Evolutionary conservation across 2,329 filamentous ascomycete species (phyloP).

Genomic region (Cercospora canescens): DNA sequence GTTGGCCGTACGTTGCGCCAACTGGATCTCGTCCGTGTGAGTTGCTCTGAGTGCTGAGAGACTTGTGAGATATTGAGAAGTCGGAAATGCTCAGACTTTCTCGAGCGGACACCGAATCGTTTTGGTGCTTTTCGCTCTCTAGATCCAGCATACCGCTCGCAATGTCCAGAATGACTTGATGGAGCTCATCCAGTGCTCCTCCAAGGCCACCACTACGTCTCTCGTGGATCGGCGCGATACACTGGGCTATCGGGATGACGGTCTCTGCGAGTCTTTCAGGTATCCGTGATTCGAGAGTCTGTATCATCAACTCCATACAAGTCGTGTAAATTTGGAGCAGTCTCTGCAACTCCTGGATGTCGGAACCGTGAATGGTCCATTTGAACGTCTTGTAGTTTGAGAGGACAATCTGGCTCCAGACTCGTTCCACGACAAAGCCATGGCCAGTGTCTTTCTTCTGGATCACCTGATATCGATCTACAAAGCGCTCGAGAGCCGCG

Average conservation of each 20-base stretch:
- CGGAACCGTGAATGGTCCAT: conserved; percentile 49
- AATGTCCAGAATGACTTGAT: conserved; percentile 31
- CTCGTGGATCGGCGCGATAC: conserved; percentile 34
- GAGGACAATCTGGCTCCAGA: conserved; percentile 46
- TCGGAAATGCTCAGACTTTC: conserved; percentile 21
- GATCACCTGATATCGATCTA: conserved; percentile 48
- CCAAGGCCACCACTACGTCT: conserved; percentile 29
- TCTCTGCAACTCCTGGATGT: conserved; percentile 41
- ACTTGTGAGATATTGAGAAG: background rate
- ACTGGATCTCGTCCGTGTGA: too few species aligned
- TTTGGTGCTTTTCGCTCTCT: conserved; percentile 15
- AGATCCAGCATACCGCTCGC: conserved; percentile 28
- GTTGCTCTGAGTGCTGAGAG: background rate
- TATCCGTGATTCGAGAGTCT: conserved; percentile 46
- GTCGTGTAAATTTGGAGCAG: conserved; percentile 46
- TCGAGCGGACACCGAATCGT: conserved; percentile 12
- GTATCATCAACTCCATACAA: conserved; percentile 41
- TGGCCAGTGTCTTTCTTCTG: conserved; percentile 42
- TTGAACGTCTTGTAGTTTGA: conserved; percentile 45
- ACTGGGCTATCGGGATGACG: conserved; percentile 36
- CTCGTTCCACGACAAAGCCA: conserved; percentile 44
- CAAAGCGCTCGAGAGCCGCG: conserved; percentile 45
- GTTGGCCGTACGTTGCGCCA: background rate
- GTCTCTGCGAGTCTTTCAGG: conserved; percentile 34
- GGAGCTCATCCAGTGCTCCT: conserved; percentile 32